phyloP scores from a whole-genome alignment of 192 early-diverging fungal genomes.

The Umbelopsis ramanniana region DNA sequence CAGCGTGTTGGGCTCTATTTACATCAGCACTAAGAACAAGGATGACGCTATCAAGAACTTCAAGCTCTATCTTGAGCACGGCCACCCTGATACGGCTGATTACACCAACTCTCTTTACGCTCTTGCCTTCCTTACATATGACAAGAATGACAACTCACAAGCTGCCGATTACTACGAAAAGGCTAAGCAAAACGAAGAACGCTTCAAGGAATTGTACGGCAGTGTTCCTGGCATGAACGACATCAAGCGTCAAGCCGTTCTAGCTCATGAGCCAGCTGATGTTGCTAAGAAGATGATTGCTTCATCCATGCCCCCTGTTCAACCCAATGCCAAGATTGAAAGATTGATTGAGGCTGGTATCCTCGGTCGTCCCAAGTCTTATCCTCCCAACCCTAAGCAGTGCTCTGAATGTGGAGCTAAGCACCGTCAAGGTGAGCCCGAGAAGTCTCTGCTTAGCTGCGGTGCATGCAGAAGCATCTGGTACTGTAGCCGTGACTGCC shows the following conservation, averaged over 20 bases:
- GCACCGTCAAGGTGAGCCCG: conserved; percentile 39
- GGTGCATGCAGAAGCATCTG: conserved; percentile 55
- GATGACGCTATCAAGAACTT: conserved; percentile 54
- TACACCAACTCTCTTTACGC: conserved; percentile 57
- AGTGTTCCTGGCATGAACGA: conserved; percentile 51
- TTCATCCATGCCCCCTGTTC: conserved; percentile 11
- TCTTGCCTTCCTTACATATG: conserved; percentile 45
- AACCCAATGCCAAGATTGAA: conserved; percentile 39
- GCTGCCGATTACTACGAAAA: conserved; percentile 51
- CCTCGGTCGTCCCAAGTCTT: conserved; percentile 44
- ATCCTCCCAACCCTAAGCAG: conserved; percentile 43
- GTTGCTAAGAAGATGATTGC: conserved; percentile 36
- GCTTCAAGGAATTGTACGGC: conserved; percentile 60
- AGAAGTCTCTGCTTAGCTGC: conserved; percentile 54
- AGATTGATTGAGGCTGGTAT: conserved; percentile 43
- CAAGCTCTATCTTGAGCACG: conserved; percentile 50
- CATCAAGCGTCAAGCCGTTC: conserved; percentile 51
- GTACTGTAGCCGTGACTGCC: conserved; percentile 65
- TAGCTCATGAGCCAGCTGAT: conserved; percentile 41
- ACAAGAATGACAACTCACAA: conserved; percentile 48
- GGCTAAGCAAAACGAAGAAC: conserved; percentile 56
- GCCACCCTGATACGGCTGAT: conserved; percentile 57
- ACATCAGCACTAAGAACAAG: conserved; percentile 46
- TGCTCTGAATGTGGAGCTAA: conserved; percentile 53
- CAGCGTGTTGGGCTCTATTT: conserved; percentile 41